Evolutionary conservation across 2,329 filamentous ascomycete species (phyloP), one percentile per base, ranked within the genome.

Genomic region (Berkeleyomyces basicola): DNA sequence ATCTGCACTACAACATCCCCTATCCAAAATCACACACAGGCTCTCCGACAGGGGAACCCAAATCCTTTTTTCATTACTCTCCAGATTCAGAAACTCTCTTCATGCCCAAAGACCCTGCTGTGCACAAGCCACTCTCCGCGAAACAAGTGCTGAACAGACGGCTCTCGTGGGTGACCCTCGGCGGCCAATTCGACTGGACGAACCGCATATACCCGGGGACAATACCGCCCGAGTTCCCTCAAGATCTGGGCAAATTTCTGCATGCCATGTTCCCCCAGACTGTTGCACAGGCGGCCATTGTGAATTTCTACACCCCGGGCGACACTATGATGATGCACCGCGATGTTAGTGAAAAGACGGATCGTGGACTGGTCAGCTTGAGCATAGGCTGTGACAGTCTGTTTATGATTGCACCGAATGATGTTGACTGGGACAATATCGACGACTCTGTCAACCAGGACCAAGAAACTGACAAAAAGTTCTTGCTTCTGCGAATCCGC

Each of bases 141-240:
- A 77, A 81, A 58, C 84, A 85, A 69, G 82, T 92, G 39, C 77
- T 97, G 51, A 82, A 85, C 63, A 87, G 85, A 66, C 91, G 88
- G 66, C 80, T 97, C 33, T 89, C 92, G 67, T 99, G 93, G 93
- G 82, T 95, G 49, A 97, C 92, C 0, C 81, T 99, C 2, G 93
- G 93, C 59, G 92, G 90, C 0, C 93, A 97, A 72, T 97, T 97
- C 72, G 88, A 97, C 75, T 97, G 92, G 93, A 95, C 90, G 0
- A 82, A 83, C 63, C 91, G 95, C 67, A 75, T 82, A 10, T 97
- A 97, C 70, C 90, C 91, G 0, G 71, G 77, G 7, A 78, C 79
- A n/a, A 65, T 71, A 3, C 85, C 87, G 0, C 89, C 89, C 0
- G 69, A 75, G 0, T 96, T 96, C 68, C 91, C 92, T 0, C 47